phyloP scores from a whole-genome alignment of 352 stramenopile species.

The Thraustochytrium sp. region DNA sequence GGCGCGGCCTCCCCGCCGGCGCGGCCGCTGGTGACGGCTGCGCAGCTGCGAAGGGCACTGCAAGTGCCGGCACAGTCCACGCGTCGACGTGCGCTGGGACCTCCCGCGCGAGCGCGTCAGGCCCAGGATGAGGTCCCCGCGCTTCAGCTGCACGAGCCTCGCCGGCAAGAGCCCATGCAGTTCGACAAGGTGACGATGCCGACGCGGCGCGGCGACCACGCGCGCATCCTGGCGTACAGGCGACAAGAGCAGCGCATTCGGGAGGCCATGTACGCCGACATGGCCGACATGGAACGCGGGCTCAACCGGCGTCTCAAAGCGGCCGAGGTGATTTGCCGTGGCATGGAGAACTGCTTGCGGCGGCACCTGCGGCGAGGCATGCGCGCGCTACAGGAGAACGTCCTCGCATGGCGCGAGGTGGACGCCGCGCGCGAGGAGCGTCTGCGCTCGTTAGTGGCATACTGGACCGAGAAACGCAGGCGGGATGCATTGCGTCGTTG shows the following conservation, averaged over 20 bases:
- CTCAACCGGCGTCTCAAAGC: not conserved
- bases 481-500: too few species aligned
- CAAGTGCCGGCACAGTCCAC: not conserved
- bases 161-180: not conserved
- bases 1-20: too few species aligned
- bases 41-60: not conserved
- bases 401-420: not conserved
- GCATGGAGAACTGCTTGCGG: not conserved
- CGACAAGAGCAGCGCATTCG: not conserved
- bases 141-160: too few species aligned
- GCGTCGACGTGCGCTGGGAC: not conserved
- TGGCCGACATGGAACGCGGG: not conserved
- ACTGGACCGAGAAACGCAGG: too few species aligned
- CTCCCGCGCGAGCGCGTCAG: too few species aligned
- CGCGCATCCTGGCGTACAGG: not conserved
- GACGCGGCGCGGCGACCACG: not conserved
- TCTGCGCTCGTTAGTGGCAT: not conserved
- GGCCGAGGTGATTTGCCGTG: not conserved
- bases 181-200: not conserved
- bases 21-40: not conserved
- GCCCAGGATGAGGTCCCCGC: too few species aligned
- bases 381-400: not conserved
- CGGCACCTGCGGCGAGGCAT: not conserved
- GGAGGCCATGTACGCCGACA: not conserved
- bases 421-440: not conserved